Base-by-base conservation (phyloP, 2,329 filamentous ascomycete species). In the Ampelomyces quisqualis region DNA sequence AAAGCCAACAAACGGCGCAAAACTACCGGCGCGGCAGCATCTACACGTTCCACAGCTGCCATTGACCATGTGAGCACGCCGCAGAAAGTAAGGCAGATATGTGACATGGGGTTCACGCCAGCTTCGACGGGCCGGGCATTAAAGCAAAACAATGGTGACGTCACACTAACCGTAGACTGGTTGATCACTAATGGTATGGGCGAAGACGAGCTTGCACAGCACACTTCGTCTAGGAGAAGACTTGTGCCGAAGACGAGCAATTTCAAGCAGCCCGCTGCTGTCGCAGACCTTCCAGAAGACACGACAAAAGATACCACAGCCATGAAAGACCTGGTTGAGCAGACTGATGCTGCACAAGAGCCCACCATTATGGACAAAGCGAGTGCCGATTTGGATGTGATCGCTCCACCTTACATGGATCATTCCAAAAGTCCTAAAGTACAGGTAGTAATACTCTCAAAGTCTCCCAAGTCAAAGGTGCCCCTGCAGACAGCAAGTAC, bases 41-140 rank as follows among this genome's bases (percentile, higher is more conserved):
- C 31, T 8, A 36, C 34, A n/a, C 17, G 23, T 3, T 36, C 47
- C 7, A 28, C 38, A 2, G 22, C 39, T 27, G 40, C 33, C 31
- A 27, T 30, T 7, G 41, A 41, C 7, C 34, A 19, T 7, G 22
- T 37, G 5, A 39, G 45, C n/a, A 66, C 64, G 7, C 63, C 64
- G 11, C 45, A 58, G 19, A 65, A 60, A 40, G 39, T 66, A 3
- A 50, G 47, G 26, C 57, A 61, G 29, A 65, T 66, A 6, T 65
- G 61, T 22, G 64, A 64, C 3, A 67, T 67, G 62, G 64, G 64
- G 2, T 67, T 67, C 34, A 64, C 62, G 11, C 63, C 63, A 22
- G 47, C 45, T 7, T 63, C 57, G 1, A 65, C 58, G 14, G 43
- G 53, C 27, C 49, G 27, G 27, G 63, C 60, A 9, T 36, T 66